Conservation (phyloP, 768 basidiomycete genomes). For the Leucosporidium yakuticum region DNA sequence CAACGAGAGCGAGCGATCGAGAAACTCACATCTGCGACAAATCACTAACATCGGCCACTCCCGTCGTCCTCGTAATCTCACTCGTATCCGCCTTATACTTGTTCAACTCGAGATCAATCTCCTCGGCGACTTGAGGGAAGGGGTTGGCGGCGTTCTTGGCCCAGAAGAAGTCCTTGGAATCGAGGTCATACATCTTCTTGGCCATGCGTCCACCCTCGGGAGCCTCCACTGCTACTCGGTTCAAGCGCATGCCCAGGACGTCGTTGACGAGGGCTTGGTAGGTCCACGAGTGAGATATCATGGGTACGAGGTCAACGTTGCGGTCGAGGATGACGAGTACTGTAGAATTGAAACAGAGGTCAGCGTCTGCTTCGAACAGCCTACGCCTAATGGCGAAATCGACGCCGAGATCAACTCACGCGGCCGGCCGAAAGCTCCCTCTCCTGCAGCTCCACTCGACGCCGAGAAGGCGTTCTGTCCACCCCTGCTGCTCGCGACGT, state of each 20-base stretch:
- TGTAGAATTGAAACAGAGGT: slow-evolving; percentile 40
- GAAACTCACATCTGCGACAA: slow-evolving; percentile 76
- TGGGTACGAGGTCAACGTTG: slow-evolving; percentile 87
- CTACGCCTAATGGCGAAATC: not conserved
- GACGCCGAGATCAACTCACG: slow-evolving; percentile 14
- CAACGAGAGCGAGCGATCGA: too few species aligned
- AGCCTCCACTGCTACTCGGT: slow-evolving; percentile 75
- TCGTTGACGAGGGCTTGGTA: slow-evolving; percentile 98
- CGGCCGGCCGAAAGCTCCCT: slow-evolving; percentile 54
- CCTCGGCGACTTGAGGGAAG: slow-evolving; percentile 97
- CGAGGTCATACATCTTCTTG: slow-evolving; percentile 82
- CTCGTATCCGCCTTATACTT: slow-evolving; percentile 88
- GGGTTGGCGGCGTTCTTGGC: slow-evolving; percentile 89
- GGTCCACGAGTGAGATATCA: slow-evolving; percentile 96
- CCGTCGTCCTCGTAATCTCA: slow-evolving; percentile 91
- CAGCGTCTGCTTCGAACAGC: too few species aligned
- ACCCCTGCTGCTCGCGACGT: slow-evolving; percentile 53
- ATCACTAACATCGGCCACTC: slow-evolving; percentile 91
- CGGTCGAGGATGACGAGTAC: slow-evolving; percentile 90
- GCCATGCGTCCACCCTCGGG: slow-evolving; percentile 54
- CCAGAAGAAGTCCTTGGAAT: slow-evolving; percentile 99
- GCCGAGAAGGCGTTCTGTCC: slow-evolving; percentile 36
- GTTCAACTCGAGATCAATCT: slow-evolving; percentile 85
- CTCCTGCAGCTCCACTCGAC: slow-evolving; percentile 29
- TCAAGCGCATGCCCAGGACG: slow-evolving; percentile 92